Conservation (phyloP, 192 early-diverging fungal genomes). For the Rhizoclosmatium globosum region DNA sequence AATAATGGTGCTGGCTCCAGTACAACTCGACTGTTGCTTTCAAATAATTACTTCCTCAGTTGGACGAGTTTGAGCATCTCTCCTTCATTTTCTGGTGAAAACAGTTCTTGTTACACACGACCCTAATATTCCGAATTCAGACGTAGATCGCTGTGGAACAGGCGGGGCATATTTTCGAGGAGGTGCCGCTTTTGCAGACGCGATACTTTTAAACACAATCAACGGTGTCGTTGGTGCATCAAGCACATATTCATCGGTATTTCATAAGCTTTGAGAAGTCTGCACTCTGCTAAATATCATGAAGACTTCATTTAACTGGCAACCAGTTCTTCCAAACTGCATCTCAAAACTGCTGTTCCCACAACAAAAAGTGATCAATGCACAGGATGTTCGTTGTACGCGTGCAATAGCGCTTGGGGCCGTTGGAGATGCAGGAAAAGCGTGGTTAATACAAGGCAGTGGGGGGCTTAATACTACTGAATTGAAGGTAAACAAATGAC, state of each 20-base stretch:
- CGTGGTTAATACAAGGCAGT: slow-evolving; percentile 20
- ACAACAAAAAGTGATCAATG: background rate
- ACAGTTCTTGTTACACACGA: background rate
- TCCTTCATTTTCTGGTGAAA: background rate
- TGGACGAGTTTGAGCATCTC: slow-evolving; percentile 2
- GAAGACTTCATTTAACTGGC: slow-evolving; percentile 14
- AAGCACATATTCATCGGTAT: background rate
- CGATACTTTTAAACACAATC: slow-evolving; percentile 18
- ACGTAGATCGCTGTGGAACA: slow-evolving; percentile 7
- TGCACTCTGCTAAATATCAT: background rate
- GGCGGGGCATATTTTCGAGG: slow-evolving; percentile 1
- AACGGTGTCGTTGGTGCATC: slow-evolving; percentile 28
- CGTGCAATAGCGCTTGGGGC: slow-evolving; percentile 19
- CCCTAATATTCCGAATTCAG: background rate
- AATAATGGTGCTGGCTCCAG: background rate
- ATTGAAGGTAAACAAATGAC: background rate
- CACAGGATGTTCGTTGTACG: background rate
- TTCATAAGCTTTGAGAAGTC: background rate
- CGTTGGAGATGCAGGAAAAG: background rate
- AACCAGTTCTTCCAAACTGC: slow-evolving; percentile 7
- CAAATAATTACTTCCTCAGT: background rate
- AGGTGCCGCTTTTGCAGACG: slow-evolving; percentile 24
- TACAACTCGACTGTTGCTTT: background rate
- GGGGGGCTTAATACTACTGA: background rate
- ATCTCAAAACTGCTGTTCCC: slow-evolving; percentile 1